Conservation (phyloP, 805 yeast genomes). For the Priceomyces carsonii region DNA sequence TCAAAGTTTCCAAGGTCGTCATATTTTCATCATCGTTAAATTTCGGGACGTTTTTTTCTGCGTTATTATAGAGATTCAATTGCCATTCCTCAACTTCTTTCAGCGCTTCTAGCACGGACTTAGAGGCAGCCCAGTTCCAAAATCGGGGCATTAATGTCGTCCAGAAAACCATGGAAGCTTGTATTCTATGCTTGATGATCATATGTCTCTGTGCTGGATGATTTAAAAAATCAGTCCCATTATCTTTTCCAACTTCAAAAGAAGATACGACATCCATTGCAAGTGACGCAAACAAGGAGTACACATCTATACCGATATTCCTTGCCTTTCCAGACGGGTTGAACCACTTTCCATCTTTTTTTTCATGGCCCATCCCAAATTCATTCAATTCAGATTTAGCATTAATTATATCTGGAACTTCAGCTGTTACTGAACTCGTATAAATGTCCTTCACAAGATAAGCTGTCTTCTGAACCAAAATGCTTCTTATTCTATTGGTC, state of each 20-base stretch:
- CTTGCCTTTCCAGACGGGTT: slow-evolving; percentile 15
- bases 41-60: slow-evolving; percentile 32
- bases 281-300: slow-evolving; percentile 62
- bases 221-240: slow-evolving; percentile 46
- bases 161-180: slow-evolving; percentile 66
- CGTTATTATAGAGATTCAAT: slow-evolving; percentile 29
- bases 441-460: slow-evolving; percentile 28
- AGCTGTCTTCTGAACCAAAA: slow-evolving; percentile 25
- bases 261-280: slow-evolving; percentile 71
- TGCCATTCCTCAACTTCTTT: slow-evolving; percentile 49
- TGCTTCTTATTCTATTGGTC: slow-evolving; percentile 26
- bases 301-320: slow-evolving; percentile 53
- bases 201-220: slow-evolving; percentile 40
- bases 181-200: slow-evolving; percentile 45
- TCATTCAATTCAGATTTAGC: slow-evolving; percentile 31
- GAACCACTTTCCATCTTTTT: slow-evolving; percentile 31
- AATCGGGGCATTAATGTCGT: slow-evolving; percentile 57
- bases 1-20: slow-evolving; percentile 36
- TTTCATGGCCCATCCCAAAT: slow-evolving; percentile 33
- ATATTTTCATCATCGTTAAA: slow-evolving; percentile 16
- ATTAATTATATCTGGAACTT: slow-evolving; percentile 33
- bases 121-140: slow-evolving; percentile 51
- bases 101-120: slow-evolving; percentile 38
- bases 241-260: slow-evolving; percentile 55
- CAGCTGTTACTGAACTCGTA: slow-evolving; percentile 29